These are phyloP conservation scores for Dothideomycetidae sp. DNA, from an alignment of 2,329 filamentous ascomycete genomes.

Conservation along the genomic window DNA sequence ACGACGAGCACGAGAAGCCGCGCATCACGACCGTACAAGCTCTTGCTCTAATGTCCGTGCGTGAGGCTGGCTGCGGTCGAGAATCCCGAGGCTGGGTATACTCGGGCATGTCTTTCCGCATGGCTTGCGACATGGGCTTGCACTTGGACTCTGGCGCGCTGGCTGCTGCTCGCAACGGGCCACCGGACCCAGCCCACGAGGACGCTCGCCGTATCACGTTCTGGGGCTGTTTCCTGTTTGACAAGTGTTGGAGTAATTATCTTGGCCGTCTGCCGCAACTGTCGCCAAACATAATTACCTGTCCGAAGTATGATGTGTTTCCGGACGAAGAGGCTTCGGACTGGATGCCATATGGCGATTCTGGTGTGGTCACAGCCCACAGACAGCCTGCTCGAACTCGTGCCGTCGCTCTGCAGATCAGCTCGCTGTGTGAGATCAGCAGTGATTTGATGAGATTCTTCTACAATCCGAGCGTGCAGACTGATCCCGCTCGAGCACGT, in stretches of 20 bases:
- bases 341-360: slow-evolving; percentile 84
- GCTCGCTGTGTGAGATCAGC: slow-evolving; percentile 79
- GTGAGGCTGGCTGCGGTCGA: slow-evolving; percentile 84
- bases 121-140: slow-evolving; percentile 87
- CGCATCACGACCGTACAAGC: slow-evolving; percentile 84
- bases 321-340: slow-evolving; percentile 70
- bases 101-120: slow-evolving; percentile 94
- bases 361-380: slow-evolving; percentile 56
- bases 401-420: slow-evolving; percentile 67
- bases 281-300: slow-evolving; percentile 62
- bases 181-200: slow-evolving; percentile 64
- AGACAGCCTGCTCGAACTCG: slow-evolving; percentile 72
- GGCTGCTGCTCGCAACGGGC: slow-evolving; percentile 39
- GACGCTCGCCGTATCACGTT: slow-evolving; percentile 86
- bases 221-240: slow-evolving; percentile 96
- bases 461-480: slow-evolving; percentile 53
- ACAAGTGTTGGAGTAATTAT: slow-evolving; percentile 98
- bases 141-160: slow-evolving; percentile 67
- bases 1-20: slow-evolving; percentile 86
- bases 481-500: slow-evolving; percentile 43
- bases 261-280: slow-evolving; percentile 82
- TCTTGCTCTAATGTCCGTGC: slow-evolving; percentile 84
- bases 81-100: slow-evolving; percentile 98
- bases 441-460: slow-evolving; percentile 80
- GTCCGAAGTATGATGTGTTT: slow-evolving; percentile 81